These are phyloP conservation scores for Tanacetum coccineum DNA, from an alignment of 129 eudicot genomes.

Conservation along the genomic window DNA sequence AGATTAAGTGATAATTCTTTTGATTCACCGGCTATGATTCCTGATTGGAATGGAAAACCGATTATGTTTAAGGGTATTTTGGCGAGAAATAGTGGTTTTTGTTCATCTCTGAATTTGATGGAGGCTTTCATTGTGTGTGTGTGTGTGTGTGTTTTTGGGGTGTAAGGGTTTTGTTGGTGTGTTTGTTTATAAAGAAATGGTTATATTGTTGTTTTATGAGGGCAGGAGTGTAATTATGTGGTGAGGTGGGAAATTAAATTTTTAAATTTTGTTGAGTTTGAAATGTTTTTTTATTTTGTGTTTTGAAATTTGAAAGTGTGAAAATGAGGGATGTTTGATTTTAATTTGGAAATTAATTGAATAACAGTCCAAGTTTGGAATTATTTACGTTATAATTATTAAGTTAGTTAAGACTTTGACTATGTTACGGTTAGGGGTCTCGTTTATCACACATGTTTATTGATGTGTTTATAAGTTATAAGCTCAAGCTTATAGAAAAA, in stretches of 20 bases:
- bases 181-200: constrained; percentile 8
- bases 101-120: constrained; percentile 77
- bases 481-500: no score
- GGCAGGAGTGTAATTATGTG: constrained; percentile 9
- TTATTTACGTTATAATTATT: no score
- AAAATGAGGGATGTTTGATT: background rate
- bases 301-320: background rate
- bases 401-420: no score
- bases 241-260: constrained; percentile 12
- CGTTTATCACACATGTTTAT: no score
- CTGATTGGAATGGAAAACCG: constrained; percentile 73
- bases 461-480: no score
- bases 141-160: background rate
- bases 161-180: background rate
- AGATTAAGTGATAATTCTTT: constrained; percentile 69
- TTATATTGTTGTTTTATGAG: background rate
- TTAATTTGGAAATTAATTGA: background rate
- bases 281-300: background rate
- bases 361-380: constrained; percentile 9
- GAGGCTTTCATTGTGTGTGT: constrained; percentile 72
- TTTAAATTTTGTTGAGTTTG: constrained; percentile 9
- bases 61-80: constrained; percentile 59
- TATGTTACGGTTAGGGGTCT: no score
- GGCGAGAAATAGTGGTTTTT: constrained; percentile 68
- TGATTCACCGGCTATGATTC: constrained; percentile 69